These are phyloP conservation scores for Casuarina cunninghamiana DNA, from an alignment of 306 rosid species.

Conservation along the genomic window DNA sequence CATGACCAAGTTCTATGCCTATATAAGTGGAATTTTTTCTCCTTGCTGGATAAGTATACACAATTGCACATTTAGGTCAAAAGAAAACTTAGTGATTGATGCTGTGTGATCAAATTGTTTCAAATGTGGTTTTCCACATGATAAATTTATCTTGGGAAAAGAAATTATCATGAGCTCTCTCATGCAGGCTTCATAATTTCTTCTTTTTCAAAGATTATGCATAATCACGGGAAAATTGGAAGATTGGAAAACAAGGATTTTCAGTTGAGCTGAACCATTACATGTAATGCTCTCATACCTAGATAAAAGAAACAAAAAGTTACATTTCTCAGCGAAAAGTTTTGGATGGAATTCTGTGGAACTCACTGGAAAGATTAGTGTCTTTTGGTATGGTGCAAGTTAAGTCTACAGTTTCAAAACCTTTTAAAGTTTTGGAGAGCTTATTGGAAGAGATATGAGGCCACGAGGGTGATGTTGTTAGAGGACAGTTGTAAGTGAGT, in stretches of 20 bases:
- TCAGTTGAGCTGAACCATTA: background rate
- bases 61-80: background rate
- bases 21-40: background rate
- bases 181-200: background rate
- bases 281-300: background rate
- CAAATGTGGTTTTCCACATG: background rate
- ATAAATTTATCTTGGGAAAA: background rate
- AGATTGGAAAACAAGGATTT: background rate
- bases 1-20: background rate
- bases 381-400: background rate
- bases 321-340: too few relatives aligned
- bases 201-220: background rate
- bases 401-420: background rate
- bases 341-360: background rate
- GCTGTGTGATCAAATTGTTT: background rate
- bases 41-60: background rate
- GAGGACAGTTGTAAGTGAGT: background rate
- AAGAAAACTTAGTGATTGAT: background rate
- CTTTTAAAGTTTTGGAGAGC: background rate
- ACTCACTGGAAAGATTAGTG: background rate
- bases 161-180: background rate
- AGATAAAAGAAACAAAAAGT: background rate
- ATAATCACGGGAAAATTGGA: background rate
- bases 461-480: background rate
- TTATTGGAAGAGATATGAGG: conserved; percentile 3